phyloP scores from a whole-genome alignment of 2,329 filamentous ascomycete genomes.

The Sporothrix pallida region DNA sequence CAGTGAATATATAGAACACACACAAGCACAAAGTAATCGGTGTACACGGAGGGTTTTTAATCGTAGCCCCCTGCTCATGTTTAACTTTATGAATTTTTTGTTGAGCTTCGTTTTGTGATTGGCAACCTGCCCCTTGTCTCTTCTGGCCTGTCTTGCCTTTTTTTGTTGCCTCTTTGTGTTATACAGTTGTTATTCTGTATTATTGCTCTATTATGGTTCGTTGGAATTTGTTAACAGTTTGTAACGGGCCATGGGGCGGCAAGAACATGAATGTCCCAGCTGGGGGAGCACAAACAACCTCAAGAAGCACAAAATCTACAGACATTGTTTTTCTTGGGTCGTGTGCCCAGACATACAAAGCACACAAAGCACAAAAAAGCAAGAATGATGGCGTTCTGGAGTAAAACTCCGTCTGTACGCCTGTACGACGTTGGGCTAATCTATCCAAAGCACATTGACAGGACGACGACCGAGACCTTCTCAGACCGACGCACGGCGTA shows the following conservation, averaged over 20 bases:
- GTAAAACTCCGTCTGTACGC: background rate
- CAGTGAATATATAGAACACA: background rate
- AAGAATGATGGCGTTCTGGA: background rate
- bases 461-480: constrained; percentile 3
- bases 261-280: background rate
- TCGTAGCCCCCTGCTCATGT: background rate
- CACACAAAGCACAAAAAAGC: background rate
- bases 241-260: background rate
- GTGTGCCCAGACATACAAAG: too few species aligned
- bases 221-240: background rate
- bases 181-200: background rate
- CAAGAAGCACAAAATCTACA: too few species aligned
- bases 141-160: background rate
- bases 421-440: background rate
- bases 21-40: too few species aligned
- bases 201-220: background rate
- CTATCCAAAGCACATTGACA: constrained; percentile 20
- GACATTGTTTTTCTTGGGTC: too few species aligned
- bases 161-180: background rate
- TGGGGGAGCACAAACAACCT: background rate
- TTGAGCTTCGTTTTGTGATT: background rate
- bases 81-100: background rate
- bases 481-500: background rate
- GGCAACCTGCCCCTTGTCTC: background rate
- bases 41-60: background rate